Evolutionary conservation across 192 early-diverging fungal genomes (phyloP), one percentile per base, ranked within the genome.

Genomic region (Lobosporangium transversale): DNA sequence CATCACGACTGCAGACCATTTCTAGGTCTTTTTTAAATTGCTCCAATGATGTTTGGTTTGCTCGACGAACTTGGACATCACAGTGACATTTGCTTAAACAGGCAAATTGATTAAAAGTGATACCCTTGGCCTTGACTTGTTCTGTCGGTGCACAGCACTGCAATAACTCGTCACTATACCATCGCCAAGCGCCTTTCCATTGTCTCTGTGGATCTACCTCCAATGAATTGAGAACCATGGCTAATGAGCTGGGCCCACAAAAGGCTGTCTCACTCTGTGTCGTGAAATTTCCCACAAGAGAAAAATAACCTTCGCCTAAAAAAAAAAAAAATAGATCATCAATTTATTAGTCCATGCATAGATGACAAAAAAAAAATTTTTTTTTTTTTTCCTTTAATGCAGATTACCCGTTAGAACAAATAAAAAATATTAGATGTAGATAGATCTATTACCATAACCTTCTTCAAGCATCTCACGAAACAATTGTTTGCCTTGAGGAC

Each of bases 191-290:
- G 23, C 96, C 96, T 79, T 97, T 97, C 96, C 96, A 98, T 17
- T 84, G 82, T 40, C 88, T 81, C 18, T 90, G 84, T 1, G 95
- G 95, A 70, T 97, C 94, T 12, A 98, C 93, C 59, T 93, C 91
- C 32, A 98, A 83, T 6, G 96, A 93, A 68, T 98, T 98, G 11
- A 98, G 83, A 2, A 98, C 95, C 90, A 97, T 97, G 50, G 94
- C 92, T 61, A 97, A 79, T 26, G 94, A 94, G 68, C 93, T 91
- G 6, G 94, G 90, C 1, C 95, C 96, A 80, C 96, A 98, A 36
- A 73, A 93, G 20, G 90, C 92, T 0, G 95, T 95, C 60, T 97
- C 94, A 32, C 89, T 91, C 84, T 98, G 96, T 47, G 90, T 93
- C 15, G 94, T 93, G 68, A 97, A 95, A 74, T 95, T 94, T 14